Percentiles rank a stretch among this genome's conserved stretches.
Conservation (phyloP, 257 asterid species). For the Striga asiatica region DNA sequence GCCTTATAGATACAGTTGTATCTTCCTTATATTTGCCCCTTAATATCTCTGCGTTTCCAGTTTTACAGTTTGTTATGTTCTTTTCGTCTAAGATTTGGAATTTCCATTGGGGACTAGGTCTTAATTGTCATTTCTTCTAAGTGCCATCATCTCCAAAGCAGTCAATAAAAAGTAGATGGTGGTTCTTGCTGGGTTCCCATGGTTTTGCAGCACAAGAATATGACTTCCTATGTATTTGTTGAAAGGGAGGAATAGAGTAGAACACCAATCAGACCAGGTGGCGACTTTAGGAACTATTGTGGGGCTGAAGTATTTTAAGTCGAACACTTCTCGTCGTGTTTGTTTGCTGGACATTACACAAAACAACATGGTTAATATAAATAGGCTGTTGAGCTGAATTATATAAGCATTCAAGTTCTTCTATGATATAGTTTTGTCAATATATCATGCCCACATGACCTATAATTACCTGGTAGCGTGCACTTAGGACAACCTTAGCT, state of each 20-base stretch:
- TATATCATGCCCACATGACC: too few species aligned
- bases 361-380: too few species aligned
- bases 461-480: too few species aligned
- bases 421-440: too few species aligned
- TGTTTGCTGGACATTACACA: too few species aligned
- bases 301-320: conserved; percentile 4
- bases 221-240: background rate
- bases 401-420: too few species aligned
- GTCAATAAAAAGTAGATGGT: background rate
- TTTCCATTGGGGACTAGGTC: background rate
- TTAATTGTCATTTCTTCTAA: background rate
- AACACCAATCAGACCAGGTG: background rate
- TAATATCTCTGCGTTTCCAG: too few species aligned
- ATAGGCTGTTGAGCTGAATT: too few species aligned
- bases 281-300: conserved; percentile 1
- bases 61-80: background rate
- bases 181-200: background rate
- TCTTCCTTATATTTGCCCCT: too few species aligned
- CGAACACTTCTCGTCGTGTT: background rate
- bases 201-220: background rate
- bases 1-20: background rate
- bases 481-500: too few species aligned
- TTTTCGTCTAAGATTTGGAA: background rate
- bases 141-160: background rate
- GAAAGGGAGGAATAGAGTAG: background rate